Evolutionary conservation across 805 yeast species (phyloP).

Genomic region (Candida peoriensis): DNA sequence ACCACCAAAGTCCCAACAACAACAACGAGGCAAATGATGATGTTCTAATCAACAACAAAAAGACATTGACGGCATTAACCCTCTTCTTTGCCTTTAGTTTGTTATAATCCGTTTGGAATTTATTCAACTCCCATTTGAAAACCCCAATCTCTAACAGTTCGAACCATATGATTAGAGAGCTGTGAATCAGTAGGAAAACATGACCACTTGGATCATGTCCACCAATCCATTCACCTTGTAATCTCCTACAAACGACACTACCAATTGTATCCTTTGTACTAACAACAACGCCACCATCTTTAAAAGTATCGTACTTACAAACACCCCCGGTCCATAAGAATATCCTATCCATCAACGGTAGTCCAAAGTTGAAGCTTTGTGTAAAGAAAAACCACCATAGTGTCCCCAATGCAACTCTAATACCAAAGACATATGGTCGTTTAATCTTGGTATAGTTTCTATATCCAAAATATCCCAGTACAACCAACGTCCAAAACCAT

Average conservation of each 20-base stretch:
- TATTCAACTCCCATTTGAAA: slow-evolving; percentile 26
- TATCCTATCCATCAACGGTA: slow-evolving; percentile 84
- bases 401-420: slow-evolving; percentile 32
- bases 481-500: slow-evolving; percentile 82
- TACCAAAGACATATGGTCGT: slow-evolving; percentile 2
- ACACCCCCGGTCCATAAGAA: slow-evolving; percentile 80
- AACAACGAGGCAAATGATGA: slow-evolving; percentile 26
- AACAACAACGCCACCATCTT: too few relatives aligned
- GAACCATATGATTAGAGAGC: slow-evolving; percentile 58
- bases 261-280: slow-evolving; percentile 1
- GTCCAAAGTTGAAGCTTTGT: slow-evolving; percentile 76
- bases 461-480: slow-evolving; percentile 26
- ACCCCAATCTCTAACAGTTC: slow-evolving; percentile 47
- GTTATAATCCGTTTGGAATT: slow-evolving; percentile 4
- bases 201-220: slow-evolving; percentile 99
- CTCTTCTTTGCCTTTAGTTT: not conserved
- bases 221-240: slow-evolving; percentile 69
- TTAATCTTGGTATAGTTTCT: slow-evolving; percentile 5
- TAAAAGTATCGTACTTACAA: slow-evolving; percentile 42
- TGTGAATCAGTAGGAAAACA: slow-evolving; percentile 68
- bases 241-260: slow-evolving; percentile 39
- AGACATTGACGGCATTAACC: too few relatives aligned
- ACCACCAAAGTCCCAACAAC: slow-evolving; percentile 60
- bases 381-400: slow-evolving; percentile 83
- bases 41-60: not conserved